A percentile compares a stretch with the other conserved stretches of the same genome.
phyloP scores from a whole-genome alignment of 1,284 basidiomycete species.

The Entoloma clypeatum region DNA sequence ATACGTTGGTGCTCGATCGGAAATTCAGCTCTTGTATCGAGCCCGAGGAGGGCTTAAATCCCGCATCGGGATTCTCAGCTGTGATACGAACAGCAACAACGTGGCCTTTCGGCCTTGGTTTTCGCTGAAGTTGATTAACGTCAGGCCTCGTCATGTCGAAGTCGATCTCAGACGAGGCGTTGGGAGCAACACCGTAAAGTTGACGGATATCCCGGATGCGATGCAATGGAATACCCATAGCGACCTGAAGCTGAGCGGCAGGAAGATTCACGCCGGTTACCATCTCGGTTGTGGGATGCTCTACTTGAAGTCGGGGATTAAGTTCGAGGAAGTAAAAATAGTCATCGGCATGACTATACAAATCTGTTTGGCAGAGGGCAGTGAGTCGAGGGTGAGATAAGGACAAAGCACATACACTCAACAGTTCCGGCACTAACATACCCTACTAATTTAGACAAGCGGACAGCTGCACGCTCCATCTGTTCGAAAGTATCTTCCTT shows the following conservation, averaged over 20 bases:
- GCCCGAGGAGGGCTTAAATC: slow-evolving; percentile 99
- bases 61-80: slow-evolving; percentile 98
- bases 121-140: slow-evolving; percentile 85
- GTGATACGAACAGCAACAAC: slow-evolving; percentile 99
- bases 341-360: slow-evolving; percentile 93
- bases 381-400: slow-evolving; percentile 12
- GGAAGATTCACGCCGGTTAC: slow-evolving; percentile 98
- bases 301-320: slow-evolving; percentile 99
- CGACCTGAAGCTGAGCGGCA: slow-evolving; percentile 94
- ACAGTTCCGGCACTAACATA: slow-evolving; percentile 99
- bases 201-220: slow-evolving; percentile 95
- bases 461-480: slow-evolving; percentile 98
- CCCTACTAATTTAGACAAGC: slow-evolving; percentile 96
- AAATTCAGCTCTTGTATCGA: slow-evolving; percentile 98
- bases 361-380: slow-evolving; percentile 56
- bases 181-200: slow-evolving; percentile 90
- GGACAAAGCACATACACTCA: slow-evolving; percentile 67
- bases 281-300: slow-evolving; percentile 99
- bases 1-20: slow-evolving; percentile 97
- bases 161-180: slow-evolving; percentile 88
- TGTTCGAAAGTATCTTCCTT: slow-evolving; percentile 86
- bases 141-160: slow-evolving; percentile 93
- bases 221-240: slow-evolving; percentile 98
- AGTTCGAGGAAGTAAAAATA: slow-evolving; percentile 98
- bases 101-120: slow-evolving; percentile 96